Conservation (phyloP, 345 rosid species). For the Moricandia moricandioides region DNA sequence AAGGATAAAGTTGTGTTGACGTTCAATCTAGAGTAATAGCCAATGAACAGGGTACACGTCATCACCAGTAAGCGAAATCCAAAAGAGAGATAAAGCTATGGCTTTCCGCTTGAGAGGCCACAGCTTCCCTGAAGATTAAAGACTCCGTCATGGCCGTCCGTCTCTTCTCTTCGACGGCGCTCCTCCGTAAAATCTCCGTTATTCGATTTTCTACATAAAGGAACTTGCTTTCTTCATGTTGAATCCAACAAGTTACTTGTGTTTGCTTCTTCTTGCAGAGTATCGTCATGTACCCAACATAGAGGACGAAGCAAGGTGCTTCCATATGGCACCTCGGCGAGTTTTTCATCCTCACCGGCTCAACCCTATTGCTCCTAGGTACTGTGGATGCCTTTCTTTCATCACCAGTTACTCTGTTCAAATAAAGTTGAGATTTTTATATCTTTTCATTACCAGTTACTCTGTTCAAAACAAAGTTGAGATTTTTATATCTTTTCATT, state of each 20-base stretch:
- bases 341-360: slow-evolving; percentile 37
- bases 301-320: slow-evolving; percentile 46
- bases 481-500: background rate
- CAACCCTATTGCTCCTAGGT: slow-evolving; percentile 46
- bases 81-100: slow-evolving; percentile 9
- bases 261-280: slow-evolving; percentile 40
- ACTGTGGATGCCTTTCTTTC: slow-evolving; percentile 5
- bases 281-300: slow-evolving; percentile 42
- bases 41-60: slow-evolving; percentile 6
- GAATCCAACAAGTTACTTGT: background rate
- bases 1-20: background rate
- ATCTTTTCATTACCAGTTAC: background rate
- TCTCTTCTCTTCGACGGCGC: slow-evolving; percentile 51
- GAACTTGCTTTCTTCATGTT: background rate
- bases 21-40: background rate
- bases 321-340: slow-evolving; percentile 44
- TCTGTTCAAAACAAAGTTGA: background rate
- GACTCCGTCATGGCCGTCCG: slow-evolving; percentile 57
- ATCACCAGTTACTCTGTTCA: background rate
- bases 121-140: slow-evolving; percentile 40
- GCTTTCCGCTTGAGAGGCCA: background rate
- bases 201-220: background rate
- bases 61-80: background rate
- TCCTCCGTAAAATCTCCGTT: slow-evolving; percentile 44
- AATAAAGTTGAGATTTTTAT: background rate